Percentiles rank a stretch among this genome's conserved stretches.
phyloP scores from a whole-genome alignment of 192 early-diverging fungal genomes.

The Backusella circina region DNA sequence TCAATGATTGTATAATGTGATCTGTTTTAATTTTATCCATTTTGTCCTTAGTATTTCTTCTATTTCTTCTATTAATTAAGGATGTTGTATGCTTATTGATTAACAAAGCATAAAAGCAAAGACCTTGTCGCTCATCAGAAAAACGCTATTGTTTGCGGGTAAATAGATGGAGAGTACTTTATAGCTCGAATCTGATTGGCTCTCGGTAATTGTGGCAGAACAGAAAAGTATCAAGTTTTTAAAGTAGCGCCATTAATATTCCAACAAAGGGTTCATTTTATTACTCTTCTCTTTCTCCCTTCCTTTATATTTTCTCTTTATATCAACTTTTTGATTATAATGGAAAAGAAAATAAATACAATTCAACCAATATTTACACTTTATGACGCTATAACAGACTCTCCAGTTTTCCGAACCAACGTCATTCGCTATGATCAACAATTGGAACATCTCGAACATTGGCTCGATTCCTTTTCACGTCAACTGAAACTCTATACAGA shows the following conservation, averaged over 20 bases:
- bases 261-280: not conserved
- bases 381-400: constrained; percentile 50
- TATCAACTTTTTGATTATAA: not conserved
- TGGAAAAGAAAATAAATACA: not conserved
- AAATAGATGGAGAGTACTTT: not conserved
- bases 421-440: constrained; percentile 55
- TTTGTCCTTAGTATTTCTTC: not conserved
- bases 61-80: not conserved
- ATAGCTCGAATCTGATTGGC: not conserved
- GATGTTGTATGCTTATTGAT: not conserved
- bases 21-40: not conserved
- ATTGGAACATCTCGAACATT: constrained; percentile 50
- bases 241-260: not conserved
- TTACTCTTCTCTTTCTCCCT: not conserved
- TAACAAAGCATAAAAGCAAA: not conserved
- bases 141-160: not conserved
- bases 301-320: not conserved
- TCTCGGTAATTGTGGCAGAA: not conserved
- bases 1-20: not conserved
- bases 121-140: not conserved
- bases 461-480: constrained; percentile 44
- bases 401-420: constrained; percentile 50
- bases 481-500: constrained; percentile 36
- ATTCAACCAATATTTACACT: constrained; percentile 28
- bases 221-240: not conserved